Evolutionary conservation across 352 stramenopile species (phyloP), one percentile per base, ranked within the genome.

Genomic region (Globisporangium camurandrum): DNA sequence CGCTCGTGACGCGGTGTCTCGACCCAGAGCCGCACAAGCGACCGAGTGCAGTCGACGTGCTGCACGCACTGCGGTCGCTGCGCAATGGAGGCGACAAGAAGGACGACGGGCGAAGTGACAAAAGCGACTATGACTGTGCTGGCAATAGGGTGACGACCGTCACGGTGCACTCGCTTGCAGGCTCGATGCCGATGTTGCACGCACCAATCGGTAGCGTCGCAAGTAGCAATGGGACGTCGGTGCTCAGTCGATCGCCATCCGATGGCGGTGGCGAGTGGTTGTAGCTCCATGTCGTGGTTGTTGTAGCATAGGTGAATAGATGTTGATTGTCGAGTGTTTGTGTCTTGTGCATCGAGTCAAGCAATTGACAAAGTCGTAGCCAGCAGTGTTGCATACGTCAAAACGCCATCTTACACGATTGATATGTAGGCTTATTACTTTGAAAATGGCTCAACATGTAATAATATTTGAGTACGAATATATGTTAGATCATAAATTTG

Each of bases 1-100:
- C n/a, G 17, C 22, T 64, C 9, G 37, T 51, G 17, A 27, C 53
- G 36, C 26, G 45, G 20, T 67, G 55, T 41, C 40, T 67, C n/a
- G 58, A 37, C 5, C n/a, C 22, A 0, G 49, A 63, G 17, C 49
- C 56, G 26, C 34, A 42, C 19, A 40, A 26, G 3, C 56, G 60
- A 3, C 59, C 59, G 26, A 65, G 36, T 17, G 28, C 51, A 9
- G 14, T 39, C n/a, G 10, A 7, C 17, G 37, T 58, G 19, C 17
- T 53, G 10, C 51, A 58, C 20, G 33, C 23, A 23, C 27, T 58
- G 36, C 51, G 27, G 16, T n/a, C n/a, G n/a, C n/a, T n/a, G n/a
- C n/a, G n/a, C n/a, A n/a, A n/a, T n/a, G n/a, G n/a, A n/a, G n/a
- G n/a, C n/a, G n/a, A n/a, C n/a, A n/a, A n/a, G n/a, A 36, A 53